Percentiles rank a stretch among this genome's conserved stretches.
Evolutionary conservation across 2,329 filamentous ascomycete species (phyloP).

Genomic region (Cladosporium halotolerans): DNA sequence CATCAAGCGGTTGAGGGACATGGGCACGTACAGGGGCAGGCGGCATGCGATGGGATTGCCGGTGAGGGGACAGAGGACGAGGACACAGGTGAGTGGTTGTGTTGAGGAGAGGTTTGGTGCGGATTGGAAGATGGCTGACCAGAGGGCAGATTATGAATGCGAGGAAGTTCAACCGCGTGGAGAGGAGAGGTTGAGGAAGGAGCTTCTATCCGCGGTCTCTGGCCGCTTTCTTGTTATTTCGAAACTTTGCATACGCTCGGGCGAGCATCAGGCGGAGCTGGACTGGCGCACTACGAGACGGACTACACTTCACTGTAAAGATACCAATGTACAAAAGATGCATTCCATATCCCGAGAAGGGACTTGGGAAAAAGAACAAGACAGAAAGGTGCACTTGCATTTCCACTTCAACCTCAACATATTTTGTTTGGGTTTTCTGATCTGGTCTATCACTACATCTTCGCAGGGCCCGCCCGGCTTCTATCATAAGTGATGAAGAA

Average conservation of each 20-base stretch:
- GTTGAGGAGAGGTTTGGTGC: neutral
- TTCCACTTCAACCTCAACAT: neutral
- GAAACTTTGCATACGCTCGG: constrained; percentile 4
- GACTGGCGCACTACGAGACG: constrained; percentile 1
- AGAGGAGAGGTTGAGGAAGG: constrained; percentile 38
- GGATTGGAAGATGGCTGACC: constrained; percentile 8
- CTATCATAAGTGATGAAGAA: neutral
- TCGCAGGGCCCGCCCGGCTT: neutral
- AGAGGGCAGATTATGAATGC: constrained; percentile 51
- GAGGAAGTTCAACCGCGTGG: constrained; percentile 52
- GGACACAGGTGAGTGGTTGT: constrained; percentile 55
- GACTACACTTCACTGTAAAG: constrained; percentile 12
- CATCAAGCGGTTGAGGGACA: constrained; percentile 79
- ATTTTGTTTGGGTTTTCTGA: neutral
- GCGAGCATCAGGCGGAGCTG: neutral
- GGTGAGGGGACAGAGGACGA: constrained; percentile 82
- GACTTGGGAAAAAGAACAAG: neutral
- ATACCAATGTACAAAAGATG: constrained; percentile 12
- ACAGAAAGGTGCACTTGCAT: neutral
- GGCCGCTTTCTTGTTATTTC: neutral
- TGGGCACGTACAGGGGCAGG: constrained; percentile 81
- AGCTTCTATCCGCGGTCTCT: neutral
- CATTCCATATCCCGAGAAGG: neutral
- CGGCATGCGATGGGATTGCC: constrained; percentile 90
- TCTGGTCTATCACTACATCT: neutral